Base-by-base conservation (phyloP, 257 asterid genomes). In the Ocimum tenuiflorum region DNA sequence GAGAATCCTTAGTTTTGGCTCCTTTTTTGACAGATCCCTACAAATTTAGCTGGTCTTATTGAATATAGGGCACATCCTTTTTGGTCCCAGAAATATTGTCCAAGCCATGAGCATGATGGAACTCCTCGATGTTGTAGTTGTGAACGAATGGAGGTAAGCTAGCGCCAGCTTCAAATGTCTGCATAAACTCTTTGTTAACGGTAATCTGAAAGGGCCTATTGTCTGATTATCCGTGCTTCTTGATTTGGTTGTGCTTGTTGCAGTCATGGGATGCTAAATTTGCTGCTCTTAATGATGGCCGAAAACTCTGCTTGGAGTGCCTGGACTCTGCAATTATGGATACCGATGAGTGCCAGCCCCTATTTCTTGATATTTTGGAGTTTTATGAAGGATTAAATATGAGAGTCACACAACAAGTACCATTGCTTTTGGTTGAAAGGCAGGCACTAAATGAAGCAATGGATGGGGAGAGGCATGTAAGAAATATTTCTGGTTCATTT, bases 81-180 rank as follows among this genome's bases (percentile, higher is more conserved):
- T 84, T 94, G 99, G 99, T 88, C 97, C 73, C 99, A 94, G 75
- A 94, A 94, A 70, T 94, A 94, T 77, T 94, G 99, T 79, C 99
- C 99, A 14, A 77, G 76, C 69, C 99, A 94, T 29, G 99, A 94
- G 85, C 92, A 82, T 53, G 97, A 94, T 67, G 96, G 96, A 69
- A 94, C 99, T 53, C 87, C 95, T 50, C 91, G 99, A 66, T 94
- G 99, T 71, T 94, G 99, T 77, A 90, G 99, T 76, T 94, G 99
- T 57, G 97, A 94, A 83, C 82, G 96, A 48, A 86, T 94, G 96
- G 96, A 94, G 95, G 97, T 86, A 47, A 76, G 80, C 72, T 62
- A 39, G 60, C 29, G 18, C 45, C 10, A 36, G 51, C 27, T 65
- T 29, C 42, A 15, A 43, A 64, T 33, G 9, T 46, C n/a, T 31